Evolutionary conservation across 768 basidiomycete genomes (phyloP).

Genomic region (Auricularia sp.): DNA sequence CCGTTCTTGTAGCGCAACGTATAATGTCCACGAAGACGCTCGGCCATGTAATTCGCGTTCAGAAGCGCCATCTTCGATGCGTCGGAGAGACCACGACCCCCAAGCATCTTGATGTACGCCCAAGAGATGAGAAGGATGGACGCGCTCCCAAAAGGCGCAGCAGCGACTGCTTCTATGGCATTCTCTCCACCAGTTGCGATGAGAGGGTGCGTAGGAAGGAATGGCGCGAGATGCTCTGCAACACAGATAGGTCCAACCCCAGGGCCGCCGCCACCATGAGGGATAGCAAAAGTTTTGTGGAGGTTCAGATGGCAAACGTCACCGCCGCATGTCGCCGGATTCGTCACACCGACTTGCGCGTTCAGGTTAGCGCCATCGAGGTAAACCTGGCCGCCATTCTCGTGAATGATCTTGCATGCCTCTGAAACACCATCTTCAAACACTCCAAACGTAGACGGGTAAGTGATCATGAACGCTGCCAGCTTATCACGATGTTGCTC

Average conservation of each 20-base stretch:
- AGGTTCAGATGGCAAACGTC: slow-evolving; percentile 98
- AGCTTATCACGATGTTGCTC: slow-evolving; percentile 84
- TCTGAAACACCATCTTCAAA: slow-evolving; percentile 83
- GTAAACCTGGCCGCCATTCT: slow-evolving; percentile 95
- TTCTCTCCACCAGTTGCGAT: slow-evolving; percentile 54
- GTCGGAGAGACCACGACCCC: slow-evolving; percentile 77
- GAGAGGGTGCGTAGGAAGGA: slow-evolving; percentile 83
- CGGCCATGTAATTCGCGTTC: slow-evolving; percentile 96
- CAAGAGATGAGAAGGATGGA: slow-evolving; percentile 94
- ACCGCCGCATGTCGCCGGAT: slow-evolving; percentile 89
- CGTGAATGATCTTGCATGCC: slow-evolving; percentile 90
- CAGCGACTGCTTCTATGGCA: slow-evolving; percentile 81
- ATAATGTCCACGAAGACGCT: slow-evolving; percentile 76
- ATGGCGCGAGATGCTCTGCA: slow-evolving; percentile 85
- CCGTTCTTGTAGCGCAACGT: slow-evolving; percentile 81
- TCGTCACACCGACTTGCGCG: slow-evolving; percentile 87
- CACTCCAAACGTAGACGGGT: slow-evolving; percentile 95
- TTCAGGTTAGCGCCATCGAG: slow-evolving; percentile 95
- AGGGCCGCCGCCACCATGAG: slow-evolving; percentile 95
- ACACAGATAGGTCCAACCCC: slow-evolving; percentile 96
- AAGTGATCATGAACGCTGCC: slow-evolving; percentile 97
- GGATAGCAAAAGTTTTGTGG: slow-evolving; percentile 97
- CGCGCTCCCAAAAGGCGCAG: slow-evolving; percentile 89
- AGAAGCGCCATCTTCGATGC: slow-evolving; percentile 83
- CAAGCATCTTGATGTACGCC: slow-evolving; percentile 99